These are phyloP conservation scores for Hypomyces perniciosus DNA, from an alignment of 2,329 filamentous ascomycete species.

Conservation along the genomic window DNA sequence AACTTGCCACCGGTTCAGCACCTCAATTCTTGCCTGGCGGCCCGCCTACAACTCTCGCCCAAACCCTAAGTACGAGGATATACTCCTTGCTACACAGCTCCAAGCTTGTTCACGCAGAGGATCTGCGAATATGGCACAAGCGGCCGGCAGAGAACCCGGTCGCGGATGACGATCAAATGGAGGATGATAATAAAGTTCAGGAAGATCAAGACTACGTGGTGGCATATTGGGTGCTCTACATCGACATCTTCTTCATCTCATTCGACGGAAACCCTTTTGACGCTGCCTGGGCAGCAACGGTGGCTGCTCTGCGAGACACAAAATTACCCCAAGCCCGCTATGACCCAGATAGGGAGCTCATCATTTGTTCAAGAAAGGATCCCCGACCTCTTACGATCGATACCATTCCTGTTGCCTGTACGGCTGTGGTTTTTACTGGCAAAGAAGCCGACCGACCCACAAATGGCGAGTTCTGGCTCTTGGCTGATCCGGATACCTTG, in stretches of 20 bases:
- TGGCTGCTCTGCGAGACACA: slow-evolving; percentile 75
- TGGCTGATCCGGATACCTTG: slow-evolving; percentile 83
- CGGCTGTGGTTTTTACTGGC: slow-evolving; percentile 71
- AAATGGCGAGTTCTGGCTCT: slow-evolving; percentile 59
- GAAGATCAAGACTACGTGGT: slow-evolving; percentile 50
- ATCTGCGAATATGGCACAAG: slow-evolving; percentile 68
- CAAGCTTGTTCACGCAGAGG: slow-evolving; percentile 57
- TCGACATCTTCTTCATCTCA: slow-evolving; percentile 91
- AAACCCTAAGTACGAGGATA: slow-evolving; percentile 76
- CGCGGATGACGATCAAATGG: slow-evolving; percentile 40
- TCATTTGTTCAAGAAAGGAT: slow-evolving; percentile 64
- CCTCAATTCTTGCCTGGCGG: slow-evolving; percentile 80
- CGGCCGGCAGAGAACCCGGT: slow-evolving; percentile 42
- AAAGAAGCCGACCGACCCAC: slow-evolving; percentile 43
- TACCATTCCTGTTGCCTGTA: slow-evolving; percentile 68
- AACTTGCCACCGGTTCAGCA: slow-evolving; percentile 83
- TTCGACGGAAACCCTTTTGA: slow-evolving; percentile 91
- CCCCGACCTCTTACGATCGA: slow-evolving; percentile 53
- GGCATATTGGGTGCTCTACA: slow-evolving; percentile 91
- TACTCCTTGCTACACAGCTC: slow-evolving; percentile 70
- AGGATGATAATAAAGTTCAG: slow-evolving; percentile 25
- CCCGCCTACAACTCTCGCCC: slow-evolving; percentile 72
- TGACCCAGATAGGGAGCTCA: slow-evolving; percentile 72
- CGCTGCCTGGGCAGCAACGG: slow-evolving; percentile 76
- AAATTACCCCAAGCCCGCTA: slow-evolving; percentile 73